Evolutionary conservation across 129 eudicot species (phyloP).

Genomic region (Mikania micrantha): DNA sequence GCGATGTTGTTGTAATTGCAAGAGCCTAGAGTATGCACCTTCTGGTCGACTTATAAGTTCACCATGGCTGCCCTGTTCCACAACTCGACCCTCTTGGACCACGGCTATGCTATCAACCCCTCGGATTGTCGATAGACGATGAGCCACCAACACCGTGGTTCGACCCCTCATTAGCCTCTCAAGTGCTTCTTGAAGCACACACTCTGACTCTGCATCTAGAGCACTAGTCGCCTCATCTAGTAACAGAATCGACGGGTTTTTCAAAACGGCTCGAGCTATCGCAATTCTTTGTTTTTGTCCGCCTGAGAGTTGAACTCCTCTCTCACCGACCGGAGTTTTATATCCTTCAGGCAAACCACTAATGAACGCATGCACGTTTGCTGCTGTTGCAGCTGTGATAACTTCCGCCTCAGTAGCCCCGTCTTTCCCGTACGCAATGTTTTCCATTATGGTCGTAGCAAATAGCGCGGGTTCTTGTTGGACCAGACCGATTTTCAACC

Average conservation of each 20-base stretch:
- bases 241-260: constrained; percentile 73
- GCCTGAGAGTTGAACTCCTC: constrained; percentile 92
- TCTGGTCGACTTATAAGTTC: constrained; percentile 80
- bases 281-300: constrained; percentile 98
- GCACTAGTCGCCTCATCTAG: constrained; percentile 97
- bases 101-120: constrained; percentile 81
- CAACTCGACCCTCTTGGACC: constrained; percentile 87
- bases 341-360: constrained; percentile 92
- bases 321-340: constrained; percentile 75
- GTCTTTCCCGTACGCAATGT: constrained; percentile 90
- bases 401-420: constrained; percentile 94
- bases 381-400: constrained; percentile 76
- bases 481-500: constrained; percentile 81
- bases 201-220: constrained; percentile 89
- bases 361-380: constrained; percentile 74
- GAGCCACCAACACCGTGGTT: constrained; percentile 85
- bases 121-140: constrained; percentile 77
- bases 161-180: constrained; percentile 92
- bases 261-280: constrained; percentile 79
- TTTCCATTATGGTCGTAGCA: constrained; percentile 81
- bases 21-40: constrained; percentile 86
- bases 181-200: constrained; percentile 86
- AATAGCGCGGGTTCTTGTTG: constrained; percentile 92
- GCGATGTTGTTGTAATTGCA: constrained; percentile 82
- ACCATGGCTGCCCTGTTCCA: constrained; percentile 86